These are phyloP conservation scores for Echria macrotheca DNA, from an alignment of 495 filamentous ascomycete genomes.

Conservation along the genomic window DNA sequence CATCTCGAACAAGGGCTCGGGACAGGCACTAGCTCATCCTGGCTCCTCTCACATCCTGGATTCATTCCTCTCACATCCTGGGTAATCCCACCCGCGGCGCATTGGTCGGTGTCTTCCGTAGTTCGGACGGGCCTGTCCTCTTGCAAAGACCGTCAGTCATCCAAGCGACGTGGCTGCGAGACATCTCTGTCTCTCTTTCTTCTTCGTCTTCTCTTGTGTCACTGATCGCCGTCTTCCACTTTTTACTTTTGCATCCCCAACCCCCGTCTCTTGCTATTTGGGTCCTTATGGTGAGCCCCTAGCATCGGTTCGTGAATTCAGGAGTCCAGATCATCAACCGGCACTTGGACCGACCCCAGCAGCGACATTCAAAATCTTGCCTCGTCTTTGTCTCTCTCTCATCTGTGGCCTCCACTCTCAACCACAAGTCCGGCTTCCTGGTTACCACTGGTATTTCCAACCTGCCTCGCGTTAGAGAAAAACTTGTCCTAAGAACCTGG, in stretches of 20 bases:
- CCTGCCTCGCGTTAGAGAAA: too few species aligned
- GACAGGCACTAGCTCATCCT: constrained; percentile 1
- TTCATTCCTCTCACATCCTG: neutral
- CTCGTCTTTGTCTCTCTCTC: too few species aligned
- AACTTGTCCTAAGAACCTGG: too few species aligned
- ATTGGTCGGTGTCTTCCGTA: constrained; percentile 5
- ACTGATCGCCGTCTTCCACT: neutral
- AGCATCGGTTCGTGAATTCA: too few species aligned
- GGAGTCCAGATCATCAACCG: too few species aligned
- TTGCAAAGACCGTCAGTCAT: neutral
- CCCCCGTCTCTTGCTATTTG: neutral
- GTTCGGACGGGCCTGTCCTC: neutral
- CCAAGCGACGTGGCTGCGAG: constrained; percentile 3
- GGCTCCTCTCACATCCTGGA: neutral
- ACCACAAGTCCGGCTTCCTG: too few species aligned
- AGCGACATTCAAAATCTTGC: neutral
- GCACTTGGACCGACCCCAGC: too few species aligned
- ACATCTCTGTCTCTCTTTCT: neutral
- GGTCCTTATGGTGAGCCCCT: too few species aligned
- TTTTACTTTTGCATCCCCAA: neutral
- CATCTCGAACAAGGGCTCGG: neutral
- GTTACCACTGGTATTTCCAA: too few species aligned
- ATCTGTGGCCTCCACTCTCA: too few species aligned
- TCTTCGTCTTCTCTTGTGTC: neutral
- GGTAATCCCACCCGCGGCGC: neutral